These are phyloP conservation scores for Geranium incanum DNA, from an alignment of 441 rosid genomes.

Conservation along the genomic window DNA sequence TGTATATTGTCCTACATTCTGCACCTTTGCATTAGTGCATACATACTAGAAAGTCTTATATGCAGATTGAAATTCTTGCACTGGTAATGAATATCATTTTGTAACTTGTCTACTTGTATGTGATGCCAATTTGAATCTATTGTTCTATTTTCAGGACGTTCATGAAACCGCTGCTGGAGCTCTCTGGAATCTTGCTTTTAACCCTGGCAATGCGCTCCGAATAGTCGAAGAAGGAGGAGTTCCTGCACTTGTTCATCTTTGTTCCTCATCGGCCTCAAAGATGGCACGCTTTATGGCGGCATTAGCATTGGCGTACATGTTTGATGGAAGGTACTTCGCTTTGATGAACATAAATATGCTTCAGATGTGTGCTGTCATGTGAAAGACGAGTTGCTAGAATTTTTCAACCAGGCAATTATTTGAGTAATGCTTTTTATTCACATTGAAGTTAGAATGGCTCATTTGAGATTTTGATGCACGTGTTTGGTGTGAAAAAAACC, in stretches of 20 bases:
- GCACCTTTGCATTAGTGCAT: background rate
- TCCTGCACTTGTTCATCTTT: constrained; percentile 76
- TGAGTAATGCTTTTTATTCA: background rate
- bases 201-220: constrained; percentile 74
- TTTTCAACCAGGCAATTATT: background rate
- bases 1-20: background rate
- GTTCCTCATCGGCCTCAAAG: constrained; percentile 73
- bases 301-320: constrained; percentile 87
- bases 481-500: background rate
- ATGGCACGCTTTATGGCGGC: constrained; percentile 99
- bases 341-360: background rate
- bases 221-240: constrained; percentile 97
- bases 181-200: constrained; percentile 95
- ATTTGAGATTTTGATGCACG: background rate
- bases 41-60: background rate
- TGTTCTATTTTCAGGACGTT: constrained; percentile 59
- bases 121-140: constrained; percentile 10
- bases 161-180: constrained; percentile 99
- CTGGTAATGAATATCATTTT: too few relatives aligned
- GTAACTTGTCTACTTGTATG: background rate
- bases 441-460: background rate
- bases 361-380: background rate
- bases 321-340: constrained; percentile 71
- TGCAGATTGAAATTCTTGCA: too few relatives aligned
- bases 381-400: background rate